These are phyloP conservation scores for Verruconis gallopava DNA, from an alignment of 2,329 filamentous ascomycete genomes.

Conservation along the genomic window DNA sequence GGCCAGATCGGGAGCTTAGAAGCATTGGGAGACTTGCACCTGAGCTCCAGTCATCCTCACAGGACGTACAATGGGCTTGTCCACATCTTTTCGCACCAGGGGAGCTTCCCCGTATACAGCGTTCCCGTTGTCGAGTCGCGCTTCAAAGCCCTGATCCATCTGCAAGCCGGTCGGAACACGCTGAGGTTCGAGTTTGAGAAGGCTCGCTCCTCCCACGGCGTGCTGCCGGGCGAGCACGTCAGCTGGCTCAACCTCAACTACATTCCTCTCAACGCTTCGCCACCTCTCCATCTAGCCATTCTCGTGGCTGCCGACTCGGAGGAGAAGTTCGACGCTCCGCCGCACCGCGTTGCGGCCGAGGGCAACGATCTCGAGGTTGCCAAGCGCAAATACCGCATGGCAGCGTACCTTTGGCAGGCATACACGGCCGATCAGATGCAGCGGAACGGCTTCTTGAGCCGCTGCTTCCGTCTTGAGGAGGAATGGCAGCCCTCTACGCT, in stretches of 20 bases:
- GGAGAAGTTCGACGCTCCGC: slow-evolving; percentile 70
- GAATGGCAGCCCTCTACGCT: slow-evolving; percentile 77
- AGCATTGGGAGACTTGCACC: slow-evolving; percentile 20
- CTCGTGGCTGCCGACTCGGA: slow-evolving; percentile 80
- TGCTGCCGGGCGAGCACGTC: slow-evolving; percentile 14
- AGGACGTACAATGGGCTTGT: slow-evolving; percentile 57
- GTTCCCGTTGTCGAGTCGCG: slow-evolving; percentile 85
- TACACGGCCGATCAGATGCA: slow-evolving; percentile 97
- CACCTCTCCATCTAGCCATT: slow-evolving; percentile 81
- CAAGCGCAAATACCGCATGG: slow-evolving; percentile 83
- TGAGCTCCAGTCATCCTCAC: slow-evolving; percentile 7
- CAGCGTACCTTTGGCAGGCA: slow-evolving; percentile 91
- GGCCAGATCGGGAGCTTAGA: slow-evolving; percentile 67
- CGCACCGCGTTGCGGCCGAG: slow-evolving; percentile 61
- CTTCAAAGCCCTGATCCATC: slow-evolving; percentile 83
- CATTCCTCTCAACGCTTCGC: slow-evolving; percentile 62
- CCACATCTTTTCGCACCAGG: slow-evolving; percentile 69
- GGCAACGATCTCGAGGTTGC: slow-evolving; percentile 72
- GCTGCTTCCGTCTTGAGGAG: slow-evolving; percentile 84
- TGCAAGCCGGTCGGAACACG: slow-evolving; percentile 83
- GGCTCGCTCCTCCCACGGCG: slow-evolving; percentile 61
- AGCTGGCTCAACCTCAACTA: slow-evolving; percentile 50
- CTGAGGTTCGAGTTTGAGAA: slow-evolving; percentile 80
- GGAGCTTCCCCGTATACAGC: slow-evolving; percentile 65
- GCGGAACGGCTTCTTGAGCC: slow-evolving; percentile 71